Base-by-base conservation (phyloP, 2,329 filamentous ascomycete species). In the Beauveria sp. region DNA sequence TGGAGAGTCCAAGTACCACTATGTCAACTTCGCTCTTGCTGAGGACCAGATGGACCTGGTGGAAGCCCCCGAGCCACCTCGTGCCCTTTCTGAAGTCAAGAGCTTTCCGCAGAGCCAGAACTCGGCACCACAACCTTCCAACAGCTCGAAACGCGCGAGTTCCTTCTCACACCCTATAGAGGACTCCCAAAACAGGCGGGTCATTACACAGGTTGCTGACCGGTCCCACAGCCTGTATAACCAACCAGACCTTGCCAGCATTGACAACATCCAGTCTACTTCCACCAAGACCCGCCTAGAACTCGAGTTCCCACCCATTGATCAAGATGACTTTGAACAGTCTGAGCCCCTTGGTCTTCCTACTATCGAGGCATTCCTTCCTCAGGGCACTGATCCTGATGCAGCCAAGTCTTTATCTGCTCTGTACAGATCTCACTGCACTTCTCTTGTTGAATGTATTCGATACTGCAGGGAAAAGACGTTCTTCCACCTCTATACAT, bases 1-100 rank as follows among this genome's bases (percentile, higher is more conserved):
- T 58, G 95, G 95, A 65, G 93, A 98, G 77, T 99, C 95, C 16
- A 99, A 99, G 73, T 99, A 99, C 73, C 95, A 99, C 74, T 99
- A 99, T 70, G 85, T 88, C 52, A 86, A 87, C 69, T 88, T 88
- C 68, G 78, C 78, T 14, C 74, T 88, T 56, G 75, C 78, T 47
- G 85, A 87, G 56, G 85, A 87, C 62, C 77, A 82, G 59, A 73
- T 78, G 4, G 81, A 83, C 16, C 64, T 77, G 4, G 73, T 73
- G 47, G 77, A 81, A 30, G 74, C 79, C 16, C 74, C 74, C 3
- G 78, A 78, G 22, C 73, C 78, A n/a, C 72, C 78, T 4, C 73
- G 80, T 24, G 77, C 79, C n/a, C 75, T 83, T 10, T 71, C 77
- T n/a, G 82, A 85, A 60, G 68, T 75, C 5, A 70, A 73, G 24